Conservation (phyloP, 1,284 basidiomycete species). For the Microbotryum scabiosae region DNA sequence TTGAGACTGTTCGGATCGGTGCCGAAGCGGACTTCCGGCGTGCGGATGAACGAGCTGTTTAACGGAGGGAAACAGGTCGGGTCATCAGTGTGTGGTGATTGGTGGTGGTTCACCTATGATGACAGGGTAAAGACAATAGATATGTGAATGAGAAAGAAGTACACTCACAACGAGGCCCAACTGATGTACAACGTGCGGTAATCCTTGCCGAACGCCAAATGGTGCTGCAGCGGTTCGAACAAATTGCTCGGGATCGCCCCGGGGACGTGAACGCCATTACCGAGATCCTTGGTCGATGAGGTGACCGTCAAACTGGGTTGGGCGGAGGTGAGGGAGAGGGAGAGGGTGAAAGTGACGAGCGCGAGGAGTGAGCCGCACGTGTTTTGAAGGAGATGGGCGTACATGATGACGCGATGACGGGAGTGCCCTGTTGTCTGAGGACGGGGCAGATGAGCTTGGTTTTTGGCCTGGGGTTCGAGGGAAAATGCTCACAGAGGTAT, state of each 20-base stretch:
- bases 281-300: slow-evolving; percentile 4
- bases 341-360: background rate
- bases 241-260: slow-evolving; percentile 17
- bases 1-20: slow-evolving; percentile 14
- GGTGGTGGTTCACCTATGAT: too few species aligned
- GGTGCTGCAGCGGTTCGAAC: slow-evolving; percentile 25
- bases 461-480: too few species aligned
- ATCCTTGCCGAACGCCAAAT: slow-evolving; percentile 16
- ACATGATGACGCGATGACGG: slow-evolving; percentile 3
- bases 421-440: too few species aligned
- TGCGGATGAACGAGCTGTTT: too few species aligned
- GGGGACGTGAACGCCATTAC: slow-evolving; percentile 20
- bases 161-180: background rate
- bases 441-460: too few species aligned
- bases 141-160: too few species aligned
- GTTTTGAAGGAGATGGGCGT: background rate
- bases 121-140: too few species aligned
- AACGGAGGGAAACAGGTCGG: background rate
- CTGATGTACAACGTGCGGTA: too few species aligned
- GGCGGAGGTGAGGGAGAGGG: background rate
- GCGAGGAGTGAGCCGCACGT: background rate
- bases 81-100: background rate
- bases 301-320: background rate
- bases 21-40: slow-evolving; percentile 3
- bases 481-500: too few species aligned